Percentiles rank a stretch among this genome's conserved stretches.
Conservation (phyloP, 2,329 filamentous ascomycete genomes). For the Zymoseptoria crescenta region DNA sequence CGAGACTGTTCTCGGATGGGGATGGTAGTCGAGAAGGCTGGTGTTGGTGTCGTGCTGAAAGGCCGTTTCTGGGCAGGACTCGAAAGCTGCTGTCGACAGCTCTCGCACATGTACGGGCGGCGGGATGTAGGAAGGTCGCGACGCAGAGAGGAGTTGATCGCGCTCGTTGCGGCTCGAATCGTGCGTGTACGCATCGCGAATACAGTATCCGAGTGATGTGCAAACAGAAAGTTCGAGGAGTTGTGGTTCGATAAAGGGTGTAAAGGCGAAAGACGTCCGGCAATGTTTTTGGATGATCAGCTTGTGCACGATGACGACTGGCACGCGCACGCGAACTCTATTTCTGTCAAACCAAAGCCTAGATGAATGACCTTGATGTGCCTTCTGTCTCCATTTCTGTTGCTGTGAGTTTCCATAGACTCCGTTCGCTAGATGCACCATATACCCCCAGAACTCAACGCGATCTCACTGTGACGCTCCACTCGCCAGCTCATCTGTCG, state of each 20-base stretch:
- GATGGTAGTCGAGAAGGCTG: conserved; percentile 4
- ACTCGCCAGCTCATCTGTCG: conserved; percentile 21
- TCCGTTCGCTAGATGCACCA: not conserved
- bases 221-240: not conserved
- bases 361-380: not conserved
- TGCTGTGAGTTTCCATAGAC: not conserved
- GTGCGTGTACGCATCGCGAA: not conserved
- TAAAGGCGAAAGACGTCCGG: not conserved
- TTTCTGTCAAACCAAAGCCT: not conserved
- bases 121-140: not conserved
- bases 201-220: not conserved
- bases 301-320: not conserved
- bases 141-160: not conserved
- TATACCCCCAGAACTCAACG: not conserved
- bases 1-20: conserved; percentile 5
- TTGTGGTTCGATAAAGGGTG: not conserved
- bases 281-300: not conserved
- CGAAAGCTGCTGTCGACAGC: conserved; percentile 7
- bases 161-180: not conserved
- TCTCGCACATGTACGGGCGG: conserved; percentile 16
- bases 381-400: not conserved
- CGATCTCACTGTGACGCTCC: conserved; percentile 5
- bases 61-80: not conserved
- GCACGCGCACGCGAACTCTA: not conserved
- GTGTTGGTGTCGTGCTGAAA: not conserved